Conservation (phyloP, 179 eudicot species). For the Spergularia azorica region DNA sequence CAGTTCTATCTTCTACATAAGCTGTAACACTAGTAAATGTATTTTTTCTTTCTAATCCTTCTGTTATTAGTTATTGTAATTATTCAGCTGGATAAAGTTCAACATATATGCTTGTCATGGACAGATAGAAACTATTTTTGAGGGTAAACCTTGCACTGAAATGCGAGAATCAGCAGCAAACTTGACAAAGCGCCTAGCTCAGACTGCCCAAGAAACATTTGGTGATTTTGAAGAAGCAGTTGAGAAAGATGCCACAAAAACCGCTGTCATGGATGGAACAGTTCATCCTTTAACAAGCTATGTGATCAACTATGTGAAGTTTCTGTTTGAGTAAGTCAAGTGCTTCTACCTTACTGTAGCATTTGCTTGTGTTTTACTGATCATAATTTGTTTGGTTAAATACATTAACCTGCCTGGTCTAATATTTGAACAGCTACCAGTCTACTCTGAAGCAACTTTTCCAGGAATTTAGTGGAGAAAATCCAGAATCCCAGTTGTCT, state of each 20-base stretch:
- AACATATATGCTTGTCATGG: conserved; percentile 14
- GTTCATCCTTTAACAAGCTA: conserved; percentile 97
- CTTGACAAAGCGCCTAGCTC: conserved; percentile 81
- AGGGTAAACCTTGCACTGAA: conserved; percentile 66
- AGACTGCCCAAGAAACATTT: conserved; percentile 87
- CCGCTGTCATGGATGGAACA: conserved; percentile 87
- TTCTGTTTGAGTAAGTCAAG: conserved; percentile 79
- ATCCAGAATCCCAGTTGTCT: conserved; percentile 60
- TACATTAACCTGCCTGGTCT: conserved; percentile 6
- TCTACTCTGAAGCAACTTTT: conserved; percentile 81
- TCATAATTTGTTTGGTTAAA: background rate
- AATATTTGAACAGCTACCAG: conserved; percentile 59
- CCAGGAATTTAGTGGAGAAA: conserved; percentile 52
- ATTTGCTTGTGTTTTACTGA: background rate
- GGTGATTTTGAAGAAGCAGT: conserved; percentile 92
- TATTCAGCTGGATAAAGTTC: background rate
- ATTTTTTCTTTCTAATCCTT: background rate
- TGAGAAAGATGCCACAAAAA: conserved; percentile 89
- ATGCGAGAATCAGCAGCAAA: conserved; percentile 68
- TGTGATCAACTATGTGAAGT: conserved; percentile 92
- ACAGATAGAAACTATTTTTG: conserved; percentile 67
- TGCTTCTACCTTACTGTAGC: background rate
- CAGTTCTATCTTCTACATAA: background rate
- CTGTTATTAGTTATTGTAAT: background rate
- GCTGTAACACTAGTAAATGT: no score